These are phyloP conservation scores for Alisma plantagoaquatica DNA, from an alignment of 106 monocot genomes.

Conservation along the genomic window DNA sequence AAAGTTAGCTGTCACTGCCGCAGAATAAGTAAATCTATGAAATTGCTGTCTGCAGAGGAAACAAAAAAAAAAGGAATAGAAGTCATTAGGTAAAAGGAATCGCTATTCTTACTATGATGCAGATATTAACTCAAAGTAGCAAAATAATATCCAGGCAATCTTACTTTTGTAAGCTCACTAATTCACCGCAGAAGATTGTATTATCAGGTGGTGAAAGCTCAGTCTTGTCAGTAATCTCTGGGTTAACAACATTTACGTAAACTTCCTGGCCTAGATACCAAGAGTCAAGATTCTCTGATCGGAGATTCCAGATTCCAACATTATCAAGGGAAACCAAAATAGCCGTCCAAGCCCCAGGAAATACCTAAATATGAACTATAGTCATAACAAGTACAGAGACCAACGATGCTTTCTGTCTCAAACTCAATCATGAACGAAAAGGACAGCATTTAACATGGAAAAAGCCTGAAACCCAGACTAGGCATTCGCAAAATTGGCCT, in stretches of 20 bases:
- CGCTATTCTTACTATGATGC: not conserved
- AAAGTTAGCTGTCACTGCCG: too few relatives aligned
- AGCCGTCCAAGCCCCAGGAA: conserved; percentile 97
- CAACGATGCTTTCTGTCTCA: too few relatives aligned
- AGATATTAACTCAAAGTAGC: not conserved
- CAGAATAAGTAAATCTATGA: conserved; percentile 10
- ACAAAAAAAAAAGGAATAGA: not conserved
- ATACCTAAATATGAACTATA: conserved; percentile 7
- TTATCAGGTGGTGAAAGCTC: conserved; percentile 74
- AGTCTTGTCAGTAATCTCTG: conserved; percentile 48
- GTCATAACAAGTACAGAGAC: too few relatives aligned
- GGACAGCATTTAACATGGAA: too few relatives aligned
- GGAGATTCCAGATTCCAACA: conserved; percentile 87
- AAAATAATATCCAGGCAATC: too few relatives aligned
- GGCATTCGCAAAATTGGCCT: too few relatives aligned
- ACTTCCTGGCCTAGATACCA: conserved; percentile 44
- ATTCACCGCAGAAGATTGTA: conserved; percentile 76
- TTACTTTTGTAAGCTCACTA: conserved; percentile 81
- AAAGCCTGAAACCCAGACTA: too few relatives aligned
- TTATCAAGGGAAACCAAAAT: conserved; percentile 34
- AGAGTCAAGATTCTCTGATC: conserved; percentile 62
- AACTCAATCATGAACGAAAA: too few relatives aligned
- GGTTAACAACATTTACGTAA: conserved; percentile 73
- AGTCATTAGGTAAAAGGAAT: not conserved
- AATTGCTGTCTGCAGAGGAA: conserved; percentile 14